These are phyloP conservation scores for Tulasnella sp. DNA, from an alignment of 768 basidiomycete species.

Conservation along the genomic window DNA sequence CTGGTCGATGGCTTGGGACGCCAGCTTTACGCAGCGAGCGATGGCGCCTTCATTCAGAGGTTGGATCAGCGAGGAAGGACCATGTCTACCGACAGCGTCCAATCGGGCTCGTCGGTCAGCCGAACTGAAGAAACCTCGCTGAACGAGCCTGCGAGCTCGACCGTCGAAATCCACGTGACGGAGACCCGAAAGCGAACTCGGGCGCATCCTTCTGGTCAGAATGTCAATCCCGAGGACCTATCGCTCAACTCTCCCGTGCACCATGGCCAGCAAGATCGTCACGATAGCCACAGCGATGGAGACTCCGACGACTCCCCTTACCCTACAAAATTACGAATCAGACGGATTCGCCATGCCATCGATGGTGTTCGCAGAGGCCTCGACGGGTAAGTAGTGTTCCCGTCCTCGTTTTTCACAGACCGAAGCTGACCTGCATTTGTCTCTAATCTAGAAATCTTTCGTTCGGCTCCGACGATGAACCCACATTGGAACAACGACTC, in stretches of 20 bases:
- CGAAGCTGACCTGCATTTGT: background rate
- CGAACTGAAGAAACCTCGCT: background rate
- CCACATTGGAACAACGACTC: background rate
- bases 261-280: background rate
- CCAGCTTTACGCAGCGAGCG: constrained; percentile 11
- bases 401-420: background rate
- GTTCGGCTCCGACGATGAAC: background rate
- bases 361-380: background rate
- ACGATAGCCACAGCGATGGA: constrained; percentile 4
- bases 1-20: constrained; percentile 25
- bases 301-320: background rate
- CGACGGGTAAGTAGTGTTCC: background rate
- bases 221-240: background rate
- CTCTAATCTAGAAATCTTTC: background rate
- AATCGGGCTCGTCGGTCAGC: no score
- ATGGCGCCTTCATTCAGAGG: constrained; percentile 22
- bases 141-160: background rate
- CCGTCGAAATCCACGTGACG: constrained; percentile 11
- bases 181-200: background rate
- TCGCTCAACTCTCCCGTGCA: background rate
- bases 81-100: background rate
- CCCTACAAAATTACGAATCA: background rate
- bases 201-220: background rate
- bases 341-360: constrained; percentile 3
- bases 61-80: constrained; percentile 18